Conservation (phyloP, 2,329 filamentous ascomycete genomes). For the Stachybotrys chartarum region DNA sequence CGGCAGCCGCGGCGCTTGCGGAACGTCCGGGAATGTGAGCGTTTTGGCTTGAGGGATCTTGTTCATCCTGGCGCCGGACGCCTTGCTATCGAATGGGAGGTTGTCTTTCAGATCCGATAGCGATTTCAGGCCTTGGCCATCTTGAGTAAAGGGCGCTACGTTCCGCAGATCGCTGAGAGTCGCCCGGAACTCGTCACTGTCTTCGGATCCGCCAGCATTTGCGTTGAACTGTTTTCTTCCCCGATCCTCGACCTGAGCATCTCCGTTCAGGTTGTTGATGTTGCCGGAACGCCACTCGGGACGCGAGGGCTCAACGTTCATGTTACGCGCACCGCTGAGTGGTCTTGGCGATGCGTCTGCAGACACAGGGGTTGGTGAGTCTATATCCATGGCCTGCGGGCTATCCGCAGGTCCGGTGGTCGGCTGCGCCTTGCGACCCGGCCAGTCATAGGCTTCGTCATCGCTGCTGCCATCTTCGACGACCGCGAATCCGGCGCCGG, state of each 20-base stretch:
- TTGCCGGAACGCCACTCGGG: slow-evolving; percentile 53
- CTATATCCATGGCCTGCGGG: slow-evolving; percentile 60
- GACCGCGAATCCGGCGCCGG: slow-evolving; percentile 36
- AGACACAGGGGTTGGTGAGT: slow-evolving; percentile 36
- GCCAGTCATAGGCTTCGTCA: slow-evolving; percentile 28
- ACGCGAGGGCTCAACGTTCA: slow-evolving; percentile 50
- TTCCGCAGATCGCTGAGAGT: slow-evolving; percentile 49
- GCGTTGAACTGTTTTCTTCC: slow-evolving; percentile 16
- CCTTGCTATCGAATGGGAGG: slow-evolving; percentile 48
- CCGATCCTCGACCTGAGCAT: slow-evolving; percentile 11
- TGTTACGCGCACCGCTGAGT: slow-evolving; percentile 35
- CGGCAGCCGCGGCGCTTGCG: slow-evolving; percentile 42
- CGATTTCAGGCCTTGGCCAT: slow-evolving; percentile 42
- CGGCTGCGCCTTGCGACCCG: slow-evolving; percentile 23
- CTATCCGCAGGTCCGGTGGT: slow-evolving; percentile 29
- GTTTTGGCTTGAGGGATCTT: slow-evolving; percentile 23
- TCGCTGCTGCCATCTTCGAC: slow-evolving; percentile 41
- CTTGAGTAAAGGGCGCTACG: slow-evolving; percentile 44
- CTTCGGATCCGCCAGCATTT: slow-evolving; percentile 43
- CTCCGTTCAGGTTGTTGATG: slow-evolving; percentile 18
- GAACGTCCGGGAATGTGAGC: slow-evolving; percentile 40
- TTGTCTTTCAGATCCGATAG: slow-evolving; percentile 49
- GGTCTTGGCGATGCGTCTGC: slow-evolving; percentile 8
- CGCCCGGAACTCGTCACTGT: slow-evolving; percentile 47
- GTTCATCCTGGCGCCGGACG: slow-evolving; percentile 34